phyloP scores from a whole-genome alignment of 345 rosid species.

The Gossypium australe region DNA sequence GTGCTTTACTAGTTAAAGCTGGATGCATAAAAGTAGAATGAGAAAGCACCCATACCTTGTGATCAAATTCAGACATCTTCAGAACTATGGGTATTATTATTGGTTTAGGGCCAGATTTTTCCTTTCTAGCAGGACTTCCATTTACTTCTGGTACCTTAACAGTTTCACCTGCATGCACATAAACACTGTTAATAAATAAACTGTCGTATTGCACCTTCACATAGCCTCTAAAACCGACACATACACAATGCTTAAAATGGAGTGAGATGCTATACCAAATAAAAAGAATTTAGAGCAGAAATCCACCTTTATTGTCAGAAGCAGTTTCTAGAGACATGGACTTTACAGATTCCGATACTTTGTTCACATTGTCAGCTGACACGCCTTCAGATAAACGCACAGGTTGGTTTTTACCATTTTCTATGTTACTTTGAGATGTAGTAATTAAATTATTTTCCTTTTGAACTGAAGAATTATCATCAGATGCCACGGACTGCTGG shows the following conservation, averaged over 20 bases:
- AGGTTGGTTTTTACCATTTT: constrained; percentile 17
- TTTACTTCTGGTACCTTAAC: constrained; percentile 30
- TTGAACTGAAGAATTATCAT: constrained; percentile 24
- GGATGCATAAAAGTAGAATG: neutral
- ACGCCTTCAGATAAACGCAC: constrained; percentile 22
- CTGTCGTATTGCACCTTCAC: neutral
- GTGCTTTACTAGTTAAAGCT: neutral
- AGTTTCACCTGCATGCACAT: constrained; percentile 38
- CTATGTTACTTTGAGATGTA: constrained; percentile 28
- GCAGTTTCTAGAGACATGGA: constrained; percentile 32
- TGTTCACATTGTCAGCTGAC: constrained; percentile 29
- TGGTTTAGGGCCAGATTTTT: constrained; percentile 70
- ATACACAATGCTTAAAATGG: neutral
- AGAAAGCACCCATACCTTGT: constrained; percentile 48
- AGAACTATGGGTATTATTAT: constrained; percentile 78
- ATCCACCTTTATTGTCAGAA: constrained; percentile 36
- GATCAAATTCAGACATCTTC: constrained; percentile 94
- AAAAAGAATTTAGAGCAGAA: constrained; percentile 4
- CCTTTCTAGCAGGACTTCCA: constrained; percentile 32
- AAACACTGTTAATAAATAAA: constrained; percentile 11
- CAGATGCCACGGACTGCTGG: constrained; percentile 24
- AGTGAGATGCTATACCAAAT: neutral
- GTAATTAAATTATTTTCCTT: constrained; percentile 26
- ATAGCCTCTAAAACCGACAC: neutral
- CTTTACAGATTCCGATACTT: constrained; percentile 31